Base-by-base conservation (phyloP, 2,329 filamentous ascomycete species). In the Lecanosticta acicola region DNA sequence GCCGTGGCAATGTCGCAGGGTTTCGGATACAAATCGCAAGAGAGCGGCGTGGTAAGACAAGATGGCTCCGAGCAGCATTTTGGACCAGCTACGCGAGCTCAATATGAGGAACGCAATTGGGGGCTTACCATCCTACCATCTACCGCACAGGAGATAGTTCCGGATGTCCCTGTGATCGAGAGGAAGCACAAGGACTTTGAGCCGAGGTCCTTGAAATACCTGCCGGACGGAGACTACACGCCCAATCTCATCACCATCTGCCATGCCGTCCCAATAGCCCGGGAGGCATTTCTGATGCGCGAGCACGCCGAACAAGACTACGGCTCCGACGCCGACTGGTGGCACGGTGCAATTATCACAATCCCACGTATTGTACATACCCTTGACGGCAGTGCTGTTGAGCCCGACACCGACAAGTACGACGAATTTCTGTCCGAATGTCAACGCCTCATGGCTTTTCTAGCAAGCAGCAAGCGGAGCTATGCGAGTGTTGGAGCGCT, bases 401-500 rank as follows among this genome's bases (percentile, higher is more conserved):
- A 64, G 4, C 50, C 57, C 21, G 60, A 60, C 4, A 55, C 56
- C n/a, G 57, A 63, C 29, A 45, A 43, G 16, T 66, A 71, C 33
- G 70, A 75, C 35, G 68, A 71, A 2, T 64, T 81, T 14, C 61
- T 82, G 8, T 66, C 74, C 39, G 80, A 83, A 61, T 67, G 72
- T 29, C 80, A 84, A 59, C 72, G 80, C 10, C 57, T 83, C 38
- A 78, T 82, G 69, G 78, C 79, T 3, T 80, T 83, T 44, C 61
- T 83, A 39, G 77, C 81, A 55, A 64, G 62, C 3, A 79, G 79
- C 3, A 65, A 75, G 35, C 72, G 80, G 46, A 72, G 77, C 1
- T 83, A 82, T 59, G 79, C 75, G 3, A 81, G 76, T 50, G 67
- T 69, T 4, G 75, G 77, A 53, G 68, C 70, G 1, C 64, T 83